phyloP scores from a whole-genome alignment of 441 rosid genomes.

The Corymbia citriodora region DNA sequence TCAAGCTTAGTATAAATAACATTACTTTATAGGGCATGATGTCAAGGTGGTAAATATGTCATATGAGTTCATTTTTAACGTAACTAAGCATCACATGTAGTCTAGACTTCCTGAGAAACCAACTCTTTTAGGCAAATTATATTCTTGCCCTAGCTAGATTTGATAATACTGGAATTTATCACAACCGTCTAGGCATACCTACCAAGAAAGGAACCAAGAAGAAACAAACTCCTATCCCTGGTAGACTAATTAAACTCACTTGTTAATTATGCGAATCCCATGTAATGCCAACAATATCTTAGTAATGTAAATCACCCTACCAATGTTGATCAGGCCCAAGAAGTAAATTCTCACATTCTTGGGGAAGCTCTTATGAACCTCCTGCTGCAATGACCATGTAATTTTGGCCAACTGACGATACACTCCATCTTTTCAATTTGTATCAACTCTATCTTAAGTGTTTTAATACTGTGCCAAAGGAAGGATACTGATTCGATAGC shows the following conservation, averaged over 20 bases:
- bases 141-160: background rate
- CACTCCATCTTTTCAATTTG: no score
- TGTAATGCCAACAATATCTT: background rate
- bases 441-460: accelerated
- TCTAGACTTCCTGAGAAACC: conserved; percentile 20
- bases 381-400: background rate
- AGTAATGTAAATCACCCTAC: background rate
- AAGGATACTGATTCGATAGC: no score
- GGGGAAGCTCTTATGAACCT: background rate
- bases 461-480: no score
- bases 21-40: background rate
- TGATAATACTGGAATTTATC: background rate
- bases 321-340: background rate
- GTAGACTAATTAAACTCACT: background rate
- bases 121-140: no score
- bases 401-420: background rate
- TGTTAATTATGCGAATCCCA: background rate
- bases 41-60: background rate
- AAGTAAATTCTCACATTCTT: no score
- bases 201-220: background rate
- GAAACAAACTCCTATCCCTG: background rate
- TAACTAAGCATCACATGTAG: background rate
- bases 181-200: background rate
- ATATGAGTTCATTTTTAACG: background rate
- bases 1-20: background rate